Evolutionary conservation across 139 green algal species (phyloP), one percentile per base, ranked within the genome.

Genomic region (Pseudopediastrum boryanum): DNA sequence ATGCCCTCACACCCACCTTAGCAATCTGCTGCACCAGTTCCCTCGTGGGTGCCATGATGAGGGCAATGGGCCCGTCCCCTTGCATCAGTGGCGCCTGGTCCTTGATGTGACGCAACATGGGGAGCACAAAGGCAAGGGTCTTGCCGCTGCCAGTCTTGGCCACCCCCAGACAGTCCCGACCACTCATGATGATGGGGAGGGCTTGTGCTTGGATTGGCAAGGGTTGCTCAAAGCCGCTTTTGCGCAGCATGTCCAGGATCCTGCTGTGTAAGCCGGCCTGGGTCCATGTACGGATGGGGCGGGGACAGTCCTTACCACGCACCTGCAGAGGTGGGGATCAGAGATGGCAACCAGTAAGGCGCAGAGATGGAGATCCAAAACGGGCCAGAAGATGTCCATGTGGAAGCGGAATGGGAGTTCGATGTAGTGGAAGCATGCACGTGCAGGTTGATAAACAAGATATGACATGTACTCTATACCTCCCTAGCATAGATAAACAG

Each of bases 91-190:
- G 75, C 41, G 86, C 84, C 89, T 99, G 95, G 85, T 98, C 96
- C 81, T 96, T 97, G 64, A 98, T 92, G 85, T 99, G 96, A 1
- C 96, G 86, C 81, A 99, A 79, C 90, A 98, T 94, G 51, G 97
- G 96, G 71, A 99, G 86, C 69, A 98, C 91, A 78, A 98, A 99
- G 1, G 94, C 97, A 9, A 98, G 85, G 10, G 96, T 99, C 92
- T 99, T 99, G 80, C 96, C 96, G 51, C 78, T 93, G 50, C 96
- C 97, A 4, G 97, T 99, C 88, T 98, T 98, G 52, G 96, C 96
- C 76, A 99, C 96, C 77, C 93, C 97, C 35, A 99, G 98, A 88
- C 92, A 98, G 89, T 99, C 97, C 4, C 96, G 85, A 25, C 96
- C 96, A 10, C 74, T 87, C 96, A 99, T 99, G 82, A 99, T 98